Evolutionary conservation across 2,329 filamentous ascomycete species (phyloP).

Genomic region (Keithomyces neogunnii): DNA sequence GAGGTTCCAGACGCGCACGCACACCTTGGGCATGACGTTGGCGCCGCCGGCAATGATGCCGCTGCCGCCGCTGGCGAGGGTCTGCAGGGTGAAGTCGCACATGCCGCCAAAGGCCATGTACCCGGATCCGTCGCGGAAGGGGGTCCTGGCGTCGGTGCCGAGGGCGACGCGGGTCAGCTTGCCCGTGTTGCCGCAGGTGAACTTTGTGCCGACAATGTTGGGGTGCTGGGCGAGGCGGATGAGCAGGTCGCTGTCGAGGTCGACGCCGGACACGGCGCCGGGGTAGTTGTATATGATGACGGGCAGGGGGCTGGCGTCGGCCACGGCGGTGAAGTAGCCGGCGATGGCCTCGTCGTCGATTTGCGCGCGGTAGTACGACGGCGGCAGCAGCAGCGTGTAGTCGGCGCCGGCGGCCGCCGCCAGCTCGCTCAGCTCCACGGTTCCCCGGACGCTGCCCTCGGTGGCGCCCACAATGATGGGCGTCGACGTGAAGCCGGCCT

Average conservation of each 20-base stretch:
- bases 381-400: constrained; percentile 71
- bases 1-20: constrained; percentile 69
- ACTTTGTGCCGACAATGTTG: constrained; percentile 84
- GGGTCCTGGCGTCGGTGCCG: constrained; percentile 63
- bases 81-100: constrained; percentile 81
- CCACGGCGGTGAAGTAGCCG: constrained; percentile 67
- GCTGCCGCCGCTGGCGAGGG: constrained; percentile 66
- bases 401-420: constrained; percentile 64
- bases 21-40: constrained; percentile 78
- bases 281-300: constrained; percentile 88
- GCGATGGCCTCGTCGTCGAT: constrained; percentile 67
- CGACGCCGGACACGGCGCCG: constrained; percentile 75
- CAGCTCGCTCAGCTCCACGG: constrained; percentile 64
- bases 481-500: constrained; percentile 65
- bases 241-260: constrained; percentile 83
- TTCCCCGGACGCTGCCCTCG: constrained; percentile 72
- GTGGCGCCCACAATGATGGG: constrained; percentile 77
- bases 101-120: constrained; percentile 87
- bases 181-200: constrained; percentile 85
- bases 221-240: constrained; percentile 71
- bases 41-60: constrained; percentile 82
- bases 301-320: constrained; percentile 67
- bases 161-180: constrained; percentile 77
- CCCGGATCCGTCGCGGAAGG: constrained; percentile 46
- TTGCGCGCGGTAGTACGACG: constrained; percentile 73